phyloP scores from a whole-genome alignment of 768 basidiomycete species.

The Panellus pusillus region DNA sequence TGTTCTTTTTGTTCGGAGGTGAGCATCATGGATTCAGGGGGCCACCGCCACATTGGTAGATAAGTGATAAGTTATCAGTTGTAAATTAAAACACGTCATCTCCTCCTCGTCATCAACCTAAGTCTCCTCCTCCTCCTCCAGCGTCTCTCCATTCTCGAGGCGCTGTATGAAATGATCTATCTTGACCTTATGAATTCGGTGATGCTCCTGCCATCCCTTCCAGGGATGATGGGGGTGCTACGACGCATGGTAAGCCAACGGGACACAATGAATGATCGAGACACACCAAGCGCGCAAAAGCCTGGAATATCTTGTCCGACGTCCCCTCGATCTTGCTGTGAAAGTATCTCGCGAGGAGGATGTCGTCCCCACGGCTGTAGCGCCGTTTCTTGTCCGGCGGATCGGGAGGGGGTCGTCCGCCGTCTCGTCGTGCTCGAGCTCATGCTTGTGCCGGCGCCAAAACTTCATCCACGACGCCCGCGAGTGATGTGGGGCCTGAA shows the following conservation, averaged over 20 bases:
- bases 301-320: constrained; percentile 82
- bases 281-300: constrained; percentile 69
- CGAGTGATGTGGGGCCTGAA: constrained; percentile 84
- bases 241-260: constrained; percentile 2
- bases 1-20: constrained; percentile 8
- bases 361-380: constrained; percentile 77
- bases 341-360: constrained; percentile 77
- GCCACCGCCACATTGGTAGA: constrained; percentile 2
- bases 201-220: constrained; percentile 95
- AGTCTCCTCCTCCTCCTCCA: constrained; percentile 31
- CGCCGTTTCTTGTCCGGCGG: constrained; percentile 88
- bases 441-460: constrained; percentile 86
- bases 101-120: no score
- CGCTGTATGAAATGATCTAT: constrained; percentile 78
- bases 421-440: constrained; percentile 62
- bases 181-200: constrained; percentile 83
- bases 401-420: constrained; percentile 62
- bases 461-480: constrained; percentile 95
- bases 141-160: constrained; percentile 54
- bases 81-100: constrained; percentile 4
- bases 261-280: constrained; percentile 7
- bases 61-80: neutral
- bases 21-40: constrained; percentile 5
- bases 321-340: constrained; percentile 74
- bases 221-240: constrained; percentile 89